Percentiles rank a stretch among this genome's conserved stretches.
These are phyloP conservation scores for Cercospora brassicicola DNA, from an alignment of 2,329 filamentous ascomycete species.

Conservation along the genomic window DNA sequence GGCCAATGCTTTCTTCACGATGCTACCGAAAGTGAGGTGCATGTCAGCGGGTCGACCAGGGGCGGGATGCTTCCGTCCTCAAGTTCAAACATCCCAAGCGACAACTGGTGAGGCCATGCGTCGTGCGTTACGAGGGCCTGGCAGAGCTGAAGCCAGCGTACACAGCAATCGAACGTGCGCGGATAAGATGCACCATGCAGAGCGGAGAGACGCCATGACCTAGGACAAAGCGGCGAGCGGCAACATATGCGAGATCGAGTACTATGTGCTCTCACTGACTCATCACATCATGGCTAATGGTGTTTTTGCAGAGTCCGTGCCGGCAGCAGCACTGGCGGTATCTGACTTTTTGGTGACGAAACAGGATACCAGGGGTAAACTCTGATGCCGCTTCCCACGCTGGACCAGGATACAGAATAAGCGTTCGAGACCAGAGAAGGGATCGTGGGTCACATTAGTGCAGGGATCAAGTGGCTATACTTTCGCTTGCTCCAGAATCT, in stretches of 20 bases:
- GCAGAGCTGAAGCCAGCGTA: not conserved
- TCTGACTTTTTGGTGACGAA: not conserved
- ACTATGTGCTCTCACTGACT: not conserved
- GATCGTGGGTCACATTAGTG: not conserved
- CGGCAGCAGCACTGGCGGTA: not conserved
- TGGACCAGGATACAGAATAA: not conserved
- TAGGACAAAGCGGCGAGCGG: not conserved
- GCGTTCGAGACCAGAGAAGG: not conserved
- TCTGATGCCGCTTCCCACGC: not conserved
- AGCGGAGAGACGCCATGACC: not conserved
- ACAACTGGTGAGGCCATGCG: not conserved
- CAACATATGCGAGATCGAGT: not conserved
- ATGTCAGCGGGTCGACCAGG: not conserved
- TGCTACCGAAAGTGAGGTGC: not conserved
- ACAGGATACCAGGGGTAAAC: not conserved
- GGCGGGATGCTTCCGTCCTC: not conserved
- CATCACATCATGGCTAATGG: not conserved
- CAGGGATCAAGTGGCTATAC: not conserved
- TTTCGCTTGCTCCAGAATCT: not conserved
- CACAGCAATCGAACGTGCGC: not conserved
- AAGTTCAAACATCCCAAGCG: not conserved
- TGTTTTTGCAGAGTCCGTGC: not conserved
- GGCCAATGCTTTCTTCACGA: conserved; percentile 5
- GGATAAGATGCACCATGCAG: not conserved
- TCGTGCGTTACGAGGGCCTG: not conserved